Evolutionary conservation across 2,329 filamentous ascomycete genomes (phyloP).

Genomic region (Colletotrichum incanum): DNA sequence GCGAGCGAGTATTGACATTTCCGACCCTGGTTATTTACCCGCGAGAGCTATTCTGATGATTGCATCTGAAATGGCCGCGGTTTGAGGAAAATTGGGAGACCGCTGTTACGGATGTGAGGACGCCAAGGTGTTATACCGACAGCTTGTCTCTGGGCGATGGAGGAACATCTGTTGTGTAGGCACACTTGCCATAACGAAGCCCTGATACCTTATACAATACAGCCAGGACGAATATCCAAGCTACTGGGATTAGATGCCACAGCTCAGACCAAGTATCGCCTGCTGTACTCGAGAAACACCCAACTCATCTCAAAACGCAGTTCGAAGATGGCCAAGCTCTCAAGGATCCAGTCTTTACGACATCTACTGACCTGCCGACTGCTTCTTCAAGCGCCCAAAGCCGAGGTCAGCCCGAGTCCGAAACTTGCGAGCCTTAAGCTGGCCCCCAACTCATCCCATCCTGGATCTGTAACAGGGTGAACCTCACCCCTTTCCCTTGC

Average conservation of each 20-base stretch:
- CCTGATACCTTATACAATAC: not conserved
- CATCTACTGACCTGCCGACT: not conserved
- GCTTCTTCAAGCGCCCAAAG: not conserved
- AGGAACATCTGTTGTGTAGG: not conserved
- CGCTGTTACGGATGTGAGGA: not conserved
- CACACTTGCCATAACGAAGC: not conserved
- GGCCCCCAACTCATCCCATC: not conserved
- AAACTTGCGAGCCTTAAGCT: conserved; percentile 18
- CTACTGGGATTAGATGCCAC: not conserved
- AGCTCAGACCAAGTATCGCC: not conserved
- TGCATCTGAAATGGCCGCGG: not conserved
- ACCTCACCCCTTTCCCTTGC: not conserved
- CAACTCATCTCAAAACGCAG: no score
- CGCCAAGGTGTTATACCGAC: conserved; percentile 1
- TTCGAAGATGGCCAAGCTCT: not conserved
- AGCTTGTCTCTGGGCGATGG: not conserved
- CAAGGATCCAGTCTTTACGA: not conserved
- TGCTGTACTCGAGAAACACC: not conserved
- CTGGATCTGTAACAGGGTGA: conserved; percentile 17
- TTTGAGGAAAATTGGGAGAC: not conserved
- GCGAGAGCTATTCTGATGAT: not conserved
- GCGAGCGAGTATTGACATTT: not conserved
- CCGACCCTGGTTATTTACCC: not conserved
- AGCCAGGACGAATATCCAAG: not conserved
- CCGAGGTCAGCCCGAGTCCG: conserved; percentile 5